A percentile compares a stretch with the other conserved stretches of the same genome.
phyloP scores from a whole-genome alignment of 1,284 basidiomycete species.

The Leccinum solheimii region DNA sequence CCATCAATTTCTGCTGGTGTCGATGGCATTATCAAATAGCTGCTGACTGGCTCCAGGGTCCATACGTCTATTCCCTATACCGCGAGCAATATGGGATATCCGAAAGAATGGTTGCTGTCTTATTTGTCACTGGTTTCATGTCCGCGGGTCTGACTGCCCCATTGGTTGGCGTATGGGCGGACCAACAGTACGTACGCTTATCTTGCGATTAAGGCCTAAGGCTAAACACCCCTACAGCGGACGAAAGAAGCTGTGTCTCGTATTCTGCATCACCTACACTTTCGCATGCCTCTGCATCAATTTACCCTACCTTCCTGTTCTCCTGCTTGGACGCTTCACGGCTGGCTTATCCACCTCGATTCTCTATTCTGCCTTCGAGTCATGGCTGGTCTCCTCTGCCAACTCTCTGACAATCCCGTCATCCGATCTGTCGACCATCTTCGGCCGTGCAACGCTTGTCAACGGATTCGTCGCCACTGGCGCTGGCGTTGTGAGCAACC shows the following conservation, averaged over 20 bases:
- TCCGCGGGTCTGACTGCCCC: conserved; percentile 69
- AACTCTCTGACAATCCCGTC: conserved; percentile 51
- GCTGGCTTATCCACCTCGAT: conserved; percentile 74
- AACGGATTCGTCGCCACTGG: conserved; percentile 70
- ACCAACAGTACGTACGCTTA: conserved; percentile 57
- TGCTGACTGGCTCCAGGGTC: conserved; percentile 79
- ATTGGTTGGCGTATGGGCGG: conserved; percentile 72
- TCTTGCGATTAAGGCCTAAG: background rate
- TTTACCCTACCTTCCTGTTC: conserved; percentile 54
- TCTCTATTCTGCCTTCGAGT: conserved; percentile 72
- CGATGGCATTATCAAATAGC: conserved; percentile 38
- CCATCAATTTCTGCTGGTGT: background rate
- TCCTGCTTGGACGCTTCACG: conserved; percentile 60
- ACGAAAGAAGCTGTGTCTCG: conserved; percentile 62
- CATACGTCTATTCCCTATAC: conserved; percentile 73
- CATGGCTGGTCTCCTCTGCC: conserved; percentile 68
- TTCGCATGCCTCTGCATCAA: conserved; percentile 59
- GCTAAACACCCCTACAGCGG: conserved; percentile 40
- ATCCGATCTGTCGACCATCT: conserved; percentile 63
- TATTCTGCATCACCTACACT: conserved; percentile 67
- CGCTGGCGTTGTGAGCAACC: conserved; percentile 65
- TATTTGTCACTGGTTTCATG: conserved; percentile 73
- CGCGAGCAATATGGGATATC: conserved; percentile 65
- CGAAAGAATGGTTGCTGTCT: conserved; percentile 61
- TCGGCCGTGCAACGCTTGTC: conserved; percentile 68